phyloP scores from a whole-genome alignment of 2,329 filamentous ascomycete genomes.

The Sordariomycetes sp. region DNA sequence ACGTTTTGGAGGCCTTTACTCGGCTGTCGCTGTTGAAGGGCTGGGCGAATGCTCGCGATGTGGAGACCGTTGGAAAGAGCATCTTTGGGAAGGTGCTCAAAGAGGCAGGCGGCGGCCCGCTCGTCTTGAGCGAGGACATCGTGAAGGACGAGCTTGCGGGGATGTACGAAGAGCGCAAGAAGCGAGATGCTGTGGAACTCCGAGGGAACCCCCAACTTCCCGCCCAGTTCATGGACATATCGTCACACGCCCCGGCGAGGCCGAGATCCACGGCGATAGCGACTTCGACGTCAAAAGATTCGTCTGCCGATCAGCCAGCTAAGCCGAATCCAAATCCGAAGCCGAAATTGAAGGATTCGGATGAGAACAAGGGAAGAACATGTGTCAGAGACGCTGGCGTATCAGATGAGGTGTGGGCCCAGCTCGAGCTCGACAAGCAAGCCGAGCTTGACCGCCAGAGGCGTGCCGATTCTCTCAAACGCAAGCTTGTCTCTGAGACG shows the following conservation, averaged over 20 bases:
- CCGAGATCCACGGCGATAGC: background rate
- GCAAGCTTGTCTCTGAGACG: slow-evolving; percentile 15
- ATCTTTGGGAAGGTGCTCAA: slow-evolving; percentile 33
- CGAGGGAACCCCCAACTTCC: background rate
- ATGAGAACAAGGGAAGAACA: background rate
- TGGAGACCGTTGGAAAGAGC: slow-evolving; percentile 38
- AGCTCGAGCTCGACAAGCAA: slow-evolving; percentile 40
- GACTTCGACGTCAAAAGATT: background rate
- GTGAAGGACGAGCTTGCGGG: slow-evolving; percentile 10
- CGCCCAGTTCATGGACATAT: slow-evolving; percentile 4
- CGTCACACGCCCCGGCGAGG: background rate
- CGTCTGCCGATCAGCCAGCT: background rate
- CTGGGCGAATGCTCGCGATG: slow-evolving; percentile 56
- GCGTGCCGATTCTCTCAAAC: slow-evolving; percentile 15
- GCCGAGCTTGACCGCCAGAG: slow-evolving; percentile 24
- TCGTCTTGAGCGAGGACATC: slow-evolving; percentile 12
- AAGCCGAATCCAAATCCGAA: background rate
- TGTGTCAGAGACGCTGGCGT: slow-evolving; percentile 40
- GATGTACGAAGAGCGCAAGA: slow-evolving; percentile 13
- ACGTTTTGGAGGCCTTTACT: slow-evolving; percentile 19
- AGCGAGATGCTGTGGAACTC: slow-evolving; percentile 2
- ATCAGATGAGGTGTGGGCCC: slow-evolving; percentile 48
- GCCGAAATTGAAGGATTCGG: too few species aligned
- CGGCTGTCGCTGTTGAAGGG: slow-evolving; percentile 14
- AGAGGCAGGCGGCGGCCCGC: slow-evolving; percentile 10